Evolutionary conservation across 306 rosid species (phyloP), one percentile per base, ranked within the genome.

Genomic region (Casuarina equisetifolia): DNA sequence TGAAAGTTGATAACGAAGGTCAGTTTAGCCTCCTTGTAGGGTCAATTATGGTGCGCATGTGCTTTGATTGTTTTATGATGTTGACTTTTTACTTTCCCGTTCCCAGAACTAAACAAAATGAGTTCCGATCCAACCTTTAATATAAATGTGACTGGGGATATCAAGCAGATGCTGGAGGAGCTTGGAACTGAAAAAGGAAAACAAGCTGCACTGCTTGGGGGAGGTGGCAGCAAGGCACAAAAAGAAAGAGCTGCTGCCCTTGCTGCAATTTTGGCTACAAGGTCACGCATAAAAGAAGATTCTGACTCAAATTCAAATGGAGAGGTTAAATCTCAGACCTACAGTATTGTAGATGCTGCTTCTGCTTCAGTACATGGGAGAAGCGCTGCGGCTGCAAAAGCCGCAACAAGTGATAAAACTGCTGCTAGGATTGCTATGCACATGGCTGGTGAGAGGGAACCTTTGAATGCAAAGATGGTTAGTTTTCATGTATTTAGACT

Each of bases 321-420:
- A 57, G 94, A 73, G 79, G 78, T 74, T 43, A 80, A 51, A 75
- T 76, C 91, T 85, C 97, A 84, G 82, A 88, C 89, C n/a, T 88
- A 83, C 78, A 96, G 99, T 79, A 90, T 96, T 78, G 99, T 96
- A 52, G 99, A 92, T 89, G 97, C 98, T 82, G 98, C 98, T 11
- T 96, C 99, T 84, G 99, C 99, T 74, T 90, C 99, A n/a, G 97
- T 96, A 63, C 98, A 96, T 74, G 99, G 97, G 64, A 91, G 99
- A 86, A 92, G 98, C 73, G 99, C 99, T 16, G 93, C 96, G 77
- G 96, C 99, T 40, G 97, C 99, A 48, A 96, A 91, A 84, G 96
- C 97, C 71, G 84, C 94, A 61, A 78, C 98, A 64, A 83, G 86
- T 85, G 97, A 91, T 80, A 96, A 96, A 89, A 91, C 98, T 76